A percentile compares a stretch with the other conserved stretches of the same genome.
phyloP scores from a whole-genome alignment of 1,284 basidiomycete species.

The Cutaneotrichosporon arboriforme region DNA sequence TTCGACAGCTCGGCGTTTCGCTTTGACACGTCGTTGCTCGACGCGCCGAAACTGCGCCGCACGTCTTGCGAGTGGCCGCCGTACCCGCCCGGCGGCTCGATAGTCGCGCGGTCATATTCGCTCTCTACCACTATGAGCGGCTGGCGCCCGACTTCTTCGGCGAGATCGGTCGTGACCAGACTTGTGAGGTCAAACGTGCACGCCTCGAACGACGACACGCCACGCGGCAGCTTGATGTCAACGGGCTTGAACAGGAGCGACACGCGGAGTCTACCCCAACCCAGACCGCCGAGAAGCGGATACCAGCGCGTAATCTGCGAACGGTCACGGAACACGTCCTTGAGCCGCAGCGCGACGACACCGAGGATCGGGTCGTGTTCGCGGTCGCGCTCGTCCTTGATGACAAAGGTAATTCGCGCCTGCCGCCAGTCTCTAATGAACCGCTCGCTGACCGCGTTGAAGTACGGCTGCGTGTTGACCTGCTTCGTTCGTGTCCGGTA shows the following conservation, averaged over 20 bases:
- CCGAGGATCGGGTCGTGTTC: slow-evolving; percentile 48
- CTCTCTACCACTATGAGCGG: slow-evolving; percentile 35
- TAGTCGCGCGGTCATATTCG: slow-evolving; percentile 25
- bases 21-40: neutral
- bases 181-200: slow-evolving; percentile 38
- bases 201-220: slow-evolving; percentile 41
- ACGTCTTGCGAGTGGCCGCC: neutral
- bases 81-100: neutral
- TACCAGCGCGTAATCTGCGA: slow-evolving; percentile 44
- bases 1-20: neutral
- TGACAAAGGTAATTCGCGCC: slow-evolving; percentile 48
- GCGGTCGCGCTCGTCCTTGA: slow-evolving; percentile 47
- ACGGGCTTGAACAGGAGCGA: slow-evolving; percentile 48
- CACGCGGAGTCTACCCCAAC: slow-evolving; percentile 44
- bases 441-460: slow-evolving; percentile 51
- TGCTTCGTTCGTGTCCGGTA: slow-evolving; percentile 50
- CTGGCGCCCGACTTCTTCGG: slow-evolving; percentile 16
- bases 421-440: slow-evolving; percentile 51
- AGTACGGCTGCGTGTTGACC: slow-evolving; percentile 48
- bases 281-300: slow-evolving; percentile 44
- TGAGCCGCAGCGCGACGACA: slow-evolving; percentile 31
- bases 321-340: slow-evolving; percentile 28
- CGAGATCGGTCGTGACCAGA: slow-evolving; percentile 18
- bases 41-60: neutral
- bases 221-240: slow-evolving; percentile 38